Base-by-base conservation (phyloP, 306 rosid genomes). In the Rubus idaeus region DNA sequence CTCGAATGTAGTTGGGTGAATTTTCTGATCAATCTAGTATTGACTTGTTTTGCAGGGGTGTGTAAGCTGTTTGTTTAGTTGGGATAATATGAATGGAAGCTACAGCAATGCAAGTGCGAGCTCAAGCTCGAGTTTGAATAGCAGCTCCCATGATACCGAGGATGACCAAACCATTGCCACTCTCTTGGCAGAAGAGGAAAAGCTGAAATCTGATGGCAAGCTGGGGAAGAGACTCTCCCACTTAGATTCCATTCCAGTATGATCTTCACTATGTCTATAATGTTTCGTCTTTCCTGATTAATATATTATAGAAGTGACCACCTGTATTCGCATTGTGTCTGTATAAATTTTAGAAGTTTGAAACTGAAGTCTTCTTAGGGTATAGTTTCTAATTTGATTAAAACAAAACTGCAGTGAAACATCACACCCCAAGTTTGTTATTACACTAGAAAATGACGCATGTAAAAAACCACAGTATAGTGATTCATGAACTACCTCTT, bases 191-290 rank as follows among this genome's bases (percentile, higher is more conserved):
- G 91, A 89, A 79, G 95, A 88, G 3, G 91, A 87, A 78, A 78
- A 78, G 72, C 74, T 47, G 68, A 88, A 61, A 71, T 40, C 46
- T 8, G 85, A 82, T 20, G 75, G 80, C 83, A 85, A 68, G 90
- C 93, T 92, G 18, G 97, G 96, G 84, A 92, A 85, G 84, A 86
- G 99, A 18, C 97, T 96, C 58, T 88, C 92, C 46, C 99, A 96
- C 90, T 86, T 96, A 75, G 91, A 89, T 87, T 96, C 99, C 4
- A 91, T 96, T 77, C 99, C 97, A 53, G 99, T 96, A 87, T 51
- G 79, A 53, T 78, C 50, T 73, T 84, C 44, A 21, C 44, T 49
- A 45, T 62, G 65, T 47, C 53, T 21, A 17, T 68, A 10, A 23
- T 46, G 45, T 65, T 52, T 37, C 3, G 3, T 26, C 60, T 71